phyloP scores from a whole-genome alignment of 345 rosid species.

The Anacardium occidentale region DNA sequence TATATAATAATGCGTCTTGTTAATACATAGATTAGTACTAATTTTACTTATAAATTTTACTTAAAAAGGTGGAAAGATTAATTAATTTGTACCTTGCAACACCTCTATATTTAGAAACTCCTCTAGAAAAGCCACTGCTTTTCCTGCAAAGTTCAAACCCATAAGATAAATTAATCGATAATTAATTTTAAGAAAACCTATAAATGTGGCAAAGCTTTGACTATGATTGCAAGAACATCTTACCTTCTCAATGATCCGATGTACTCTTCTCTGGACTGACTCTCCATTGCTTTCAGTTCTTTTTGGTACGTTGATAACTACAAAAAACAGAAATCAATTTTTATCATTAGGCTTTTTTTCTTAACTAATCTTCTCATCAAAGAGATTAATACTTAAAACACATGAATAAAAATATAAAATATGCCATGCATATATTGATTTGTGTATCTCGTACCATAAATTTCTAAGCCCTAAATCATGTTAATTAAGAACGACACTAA shows the following conservation, averaged over 20 bases:
- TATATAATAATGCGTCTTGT: too few relatives aligned
- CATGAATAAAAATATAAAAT: neutral
- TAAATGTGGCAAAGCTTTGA: neutral
- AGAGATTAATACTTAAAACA: too few relatives aligned
- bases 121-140: constrained; percentile 94
- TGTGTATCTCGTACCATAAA: too few relatives aligned
- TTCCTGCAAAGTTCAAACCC: constrained; percentile 40
- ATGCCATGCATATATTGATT: too few relatives aligned
- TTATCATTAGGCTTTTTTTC: neutral
- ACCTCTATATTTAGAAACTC: constrained; percentile 92
- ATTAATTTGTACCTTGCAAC: constrained; percentile 67
- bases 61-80: too few relatives aligned
- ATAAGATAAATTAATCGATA: too few relatives aligned
- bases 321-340: neutral
- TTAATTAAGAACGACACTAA: neutral
- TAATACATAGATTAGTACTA: too few relatives aligned
- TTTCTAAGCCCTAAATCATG: neutral
- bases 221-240: neutral
- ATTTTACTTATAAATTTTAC: too few relatives aligned
- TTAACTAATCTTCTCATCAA: too few relatives aligned
- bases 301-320: constrained; percentile 59
- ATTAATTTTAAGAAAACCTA: neutral
- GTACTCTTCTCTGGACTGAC: constrained; percentile 76
- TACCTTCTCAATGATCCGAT: constrained; percentile 92
- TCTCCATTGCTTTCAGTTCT: constrained; percentile 74